Conservation (phyloP, 2,329 filamentous ascomycete genomes). For the Nakataea oryzae region DNA sequence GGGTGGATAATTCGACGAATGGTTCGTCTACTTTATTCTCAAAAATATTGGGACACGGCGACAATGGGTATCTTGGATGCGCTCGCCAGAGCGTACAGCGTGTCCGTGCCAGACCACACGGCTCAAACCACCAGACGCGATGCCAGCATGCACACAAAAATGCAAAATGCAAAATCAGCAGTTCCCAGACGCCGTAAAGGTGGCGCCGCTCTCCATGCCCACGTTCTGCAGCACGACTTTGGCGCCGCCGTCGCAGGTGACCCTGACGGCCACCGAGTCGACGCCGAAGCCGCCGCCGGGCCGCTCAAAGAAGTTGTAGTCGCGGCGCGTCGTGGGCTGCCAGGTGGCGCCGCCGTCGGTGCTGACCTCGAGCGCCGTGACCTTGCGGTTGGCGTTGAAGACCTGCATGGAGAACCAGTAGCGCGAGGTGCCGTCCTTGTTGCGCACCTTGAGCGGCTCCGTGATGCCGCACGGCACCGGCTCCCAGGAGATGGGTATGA, state of each 20-base stretch:
- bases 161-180: neutral
- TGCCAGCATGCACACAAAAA: neutral
- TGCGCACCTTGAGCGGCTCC: slow-evolving; percentile 28
- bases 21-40: no score
- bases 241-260: slow-evolving; percentile 4
- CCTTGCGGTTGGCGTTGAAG: slow-evolving; percentile 47
- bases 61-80: no score
- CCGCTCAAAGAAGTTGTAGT: slow-evolving; percentile 55
- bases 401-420: slow-evolving; percentile 48
- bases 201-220: slow-evolving; percentile 4
- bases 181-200: slow-evolving; percentile 2
- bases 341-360: slow-evolving; percentile 49
- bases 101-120: no score
- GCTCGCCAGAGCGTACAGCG: no score
- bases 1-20: no score
- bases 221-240: slow-evolving; percentile 3
- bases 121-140: neutral
- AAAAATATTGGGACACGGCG: no score
- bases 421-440: slow-evolving; percentile 31
- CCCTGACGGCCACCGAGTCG: slow-evolving; percentile 3
- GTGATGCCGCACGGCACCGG: slow-evolving; percentile 29
- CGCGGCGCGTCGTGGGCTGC: slow-evolving; percentile 40
- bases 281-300: slow-evolving; percentile 24
- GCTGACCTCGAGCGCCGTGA: slow-evolving; percentile 48
- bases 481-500: slow-evolving; percentile 23